Conservation (phyloP, 1,139 yeast genomes). For the Chernovozyma sophiae-reginae region DNA sequence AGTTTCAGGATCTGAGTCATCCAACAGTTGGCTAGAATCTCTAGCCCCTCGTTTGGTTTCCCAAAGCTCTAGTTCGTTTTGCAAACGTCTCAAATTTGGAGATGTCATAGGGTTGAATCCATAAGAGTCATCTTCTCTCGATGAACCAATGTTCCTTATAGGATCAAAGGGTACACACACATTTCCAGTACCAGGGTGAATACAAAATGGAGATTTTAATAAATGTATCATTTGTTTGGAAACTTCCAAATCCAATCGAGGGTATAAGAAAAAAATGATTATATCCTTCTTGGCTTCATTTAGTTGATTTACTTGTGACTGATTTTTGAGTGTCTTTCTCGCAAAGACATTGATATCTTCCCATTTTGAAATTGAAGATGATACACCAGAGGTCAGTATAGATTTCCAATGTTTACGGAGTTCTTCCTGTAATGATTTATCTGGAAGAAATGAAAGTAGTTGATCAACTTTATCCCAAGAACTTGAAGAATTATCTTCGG, state of each 20-base stretch:
- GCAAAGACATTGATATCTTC: constrained; percentile 68
- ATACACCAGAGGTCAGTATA: constrained; percentile 7
- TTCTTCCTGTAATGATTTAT: constrained; percentile 49
- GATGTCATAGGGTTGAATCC: constrained; percentile 77
- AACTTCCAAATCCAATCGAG: constrained; percentile 90
- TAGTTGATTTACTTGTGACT: constrained; percentile 37
- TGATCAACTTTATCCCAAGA: constrained; percentile 41
- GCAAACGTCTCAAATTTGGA: constrained; percentile 67
- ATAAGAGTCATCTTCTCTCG: constrained; percentile 35
- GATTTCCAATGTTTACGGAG: constrained; percentile 41
- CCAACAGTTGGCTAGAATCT: constrained; percentile 23
- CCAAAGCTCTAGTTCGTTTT: constrained; percentile 49
- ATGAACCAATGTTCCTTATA: constrained; percentile 28
- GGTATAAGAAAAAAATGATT: constrained; percentile 77
- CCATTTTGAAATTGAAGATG: constrained; percentile 62
- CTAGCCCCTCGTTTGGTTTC: constrained; percentile 27
- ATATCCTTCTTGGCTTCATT: constrained; percentile 82
- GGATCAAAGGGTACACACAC: constrained; percentile 94
- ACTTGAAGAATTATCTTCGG: constrained; percentile 31
- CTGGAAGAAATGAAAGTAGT: constrained; percentile 60
- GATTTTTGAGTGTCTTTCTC: constrained; percentile 40
- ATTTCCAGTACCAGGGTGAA: constrained; percentile 97
- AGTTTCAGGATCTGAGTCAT: constrained; percentile 21
- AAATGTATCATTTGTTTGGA: constrained; percentile 87
- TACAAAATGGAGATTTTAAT: constrained; percentile 95